Evolutionary conservation across 2,329 filamentous ascomycete genomes (phyloP).

Genomic region (Phyllachora maydis): DNA sequence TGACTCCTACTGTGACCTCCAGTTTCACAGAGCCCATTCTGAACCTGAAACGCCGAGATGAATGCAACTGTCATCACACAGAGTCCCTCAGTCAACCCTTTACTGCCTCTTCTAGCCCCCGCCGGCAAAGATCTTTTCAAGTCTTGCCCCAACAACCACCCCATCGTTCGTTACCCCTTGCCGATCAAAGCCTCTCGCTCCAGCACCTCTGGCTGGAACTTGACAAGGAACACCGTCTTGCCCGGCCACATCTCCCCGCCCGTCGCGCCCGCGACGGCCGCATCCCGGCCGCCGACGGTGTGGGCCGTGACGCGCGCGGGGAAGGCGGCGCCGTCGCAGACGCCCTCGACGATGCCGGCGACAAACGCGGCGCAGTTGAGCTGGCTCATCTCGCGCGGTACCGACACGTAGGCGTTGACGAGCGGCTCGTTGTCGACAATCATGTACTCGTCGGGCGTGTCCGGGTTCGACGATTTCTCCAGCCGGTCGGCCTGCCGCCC

Average conservation of each 20-base stretch:
- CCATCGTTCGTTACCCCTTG: slow-evolving; percentile 24
- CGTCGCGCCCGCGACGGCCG: slow-evolving; percentile 84
- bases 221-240: slow-evolving; percentile 87
- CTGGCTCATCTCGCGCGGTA: slow-evolving; percentile 89
- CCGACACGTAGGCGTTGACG: slow-evolving; percentile 82
- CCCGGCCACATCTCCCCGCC: slow-evolving; percentile 82
- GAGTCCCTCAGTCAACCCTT: too few species aligned
- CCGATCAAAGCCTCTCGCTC: slow-evolving; percentile 74
- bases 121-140: too few species aligned
- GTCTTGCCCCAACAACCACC: too few species aligned
- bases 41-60: too few species aligned
- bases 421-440: slow-evolving; percentile 95
- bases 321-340: slow-evolving; percentile 85
- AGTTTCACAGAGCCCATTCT: too few species aligned
- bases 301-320: slow-evolving; percentile 80
- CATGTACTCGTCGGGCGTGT: slow-evolving; percentile 92
- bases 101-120: too few species aligned
- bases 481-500: slow-evolving; percentile 76
- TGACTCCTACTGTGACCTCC: too few species aligned
- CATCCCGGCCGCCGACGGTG: slow-evolving; percentile 37
- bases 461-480: slow-evolving; percentile 66
- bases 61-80: too few species aligned
- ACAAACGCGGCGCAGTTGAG: slow-evolving; percentile 93
- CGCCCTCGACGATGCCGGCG: slow-evolving; percentile 84
- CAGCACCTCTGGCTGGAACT: slow-evolving; percentile 78